These are phyloP conservation scores for Eimeria necatrix DNA, from an alignment of 169 alveolate genomes.

Conservation along the genomic window DNA sequence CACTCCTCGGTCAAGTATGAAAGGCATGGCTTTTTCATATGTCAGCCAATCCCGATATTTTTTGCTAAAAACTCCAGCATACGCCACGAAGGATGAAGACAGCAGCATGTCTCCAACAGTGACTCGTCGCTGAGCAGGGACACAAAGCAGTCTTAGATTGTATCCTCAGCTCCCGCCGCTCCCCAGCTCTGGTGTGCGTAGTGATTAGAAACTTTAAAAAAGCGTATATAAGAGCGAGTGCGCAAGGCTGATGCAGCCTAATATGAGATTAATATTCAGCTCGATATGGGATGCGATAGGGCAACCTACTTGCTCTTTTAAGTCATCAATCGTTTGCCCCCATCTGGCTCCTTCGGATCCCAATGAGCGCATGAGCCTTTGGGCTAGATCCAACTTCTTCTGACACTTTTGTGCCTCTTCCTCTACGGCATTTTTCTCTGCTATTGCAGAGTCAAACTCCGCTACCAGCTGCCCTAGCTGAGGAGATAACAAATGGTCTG, in stretches of 20 bases:
- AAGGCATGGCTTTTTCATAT: conserved; percentile 88
- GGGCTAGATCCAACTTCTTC: conserved; percentile 95
- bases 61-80: conserved; percentile 97
- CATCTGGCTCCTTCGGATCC: conserved; percentile 96
- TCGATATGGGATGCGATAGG: neutral
- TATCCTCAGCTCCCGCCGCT: no score
- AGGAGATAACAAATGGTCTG: neutral
- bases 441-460: conserved; percentile 94
- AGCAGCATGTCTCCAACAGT: conserved; percentile 96
- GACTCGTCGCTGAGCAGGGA: conserved; percentile 87
- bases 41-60: conserved; percentile 93
- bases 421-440: conserved; percentile 95
- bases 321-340: conserved; percentile 94
- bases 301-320: conserved; percentile 85
- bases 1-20: conserved; percentile 89
- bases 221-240: no score
- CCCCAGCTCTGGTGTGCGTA: no score
- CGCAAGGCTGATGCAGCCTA: no score
- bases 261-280: neutral
- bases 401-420: conserved; percentile 96
- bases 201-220: no score
- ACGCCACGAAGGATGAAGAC: conserved; percentile 96
- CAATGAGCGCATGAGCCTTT: conserved; percentile 95
- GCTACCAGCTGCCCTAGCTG: conserved; percentile 78
- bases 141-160: neutral